Evolutionary conservation across 805 yeast species (phyloP).

Genomic region (Lachancea sp.): DNA sequence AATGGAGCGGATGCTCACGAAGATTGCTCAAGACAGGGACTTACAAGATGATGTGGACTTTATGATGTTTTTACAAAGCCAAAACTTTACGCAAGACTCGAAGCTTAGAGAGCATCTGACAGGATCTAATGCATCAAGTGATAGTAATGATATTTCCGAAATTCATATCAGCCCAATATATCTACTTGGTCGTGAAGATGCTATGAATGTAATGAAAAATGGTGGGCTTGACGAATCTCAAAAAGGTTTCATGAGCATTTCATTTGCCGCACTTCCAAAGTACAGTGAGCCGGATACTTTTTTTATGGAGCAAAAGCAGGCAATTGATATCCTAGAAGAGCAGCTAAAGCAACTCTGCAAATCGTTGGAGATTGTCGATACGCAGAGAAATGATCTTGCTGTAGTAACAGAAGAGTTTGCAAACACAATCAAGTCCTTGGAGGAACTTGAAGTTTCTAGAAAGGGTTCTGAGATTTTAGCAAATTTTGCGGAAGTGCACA

Average conservation of each 20-base stretch:
- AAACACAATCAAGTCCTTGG: slow-evolving; percentile 48
- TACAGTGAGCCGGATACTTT: slow-evolving; percentile 73
- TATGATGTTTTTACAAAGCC: slow-evolving; percentile 67
- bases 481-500: slow-evolving; percentile 68
- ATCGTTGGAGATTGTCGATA: slow-evolving; percentile 65
- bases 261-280: slow-evolving; percentile 61
- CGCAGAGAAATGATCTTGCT: slow-evolving; percentile 70
- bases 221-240: slow-evolving; percentile 45
- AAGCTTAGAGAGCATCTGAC: slow-evolving; percentile 60
- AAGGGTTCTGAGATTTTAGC: slow-evolving; percentile 55
- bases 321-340: slow-evolving; percentile 63
- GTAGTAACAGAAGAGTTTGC: slow-evolving; percentile 64
- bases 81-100: slow-evolving; percentile 59
- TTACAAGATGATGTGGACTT: slow-evolving; percentile 73
- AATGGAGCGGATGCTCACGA: slow-evolving; percentile 76
- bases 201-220: slow-evolving; percentile 20
- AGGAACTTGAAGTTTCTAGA: slow-evolving; percentile 69
- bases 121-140: slow-evolving; percentile 45
- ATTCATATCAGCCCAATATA: slow-evolving; percentile 30
- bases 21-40: slow-evolving; percentile 50
- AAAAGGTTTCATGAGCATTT: slow-evolving; percentile 59
- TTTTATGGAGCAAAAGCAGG: slow-evolving; percentile 61
- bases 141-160: slow-evolving; percentile 36
- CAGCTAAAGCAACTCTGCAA: slow-evolving; percentile 64
- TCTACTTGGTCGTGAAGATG: slow-evolving; percentile 32